Percentiles rank a stretch among this genome's conserved stretches.
Evolutionary conservation across 2,329 filamentous ascomycete genomes (phyloP).

Genomic region (Botrytis deweyae): DNA sequence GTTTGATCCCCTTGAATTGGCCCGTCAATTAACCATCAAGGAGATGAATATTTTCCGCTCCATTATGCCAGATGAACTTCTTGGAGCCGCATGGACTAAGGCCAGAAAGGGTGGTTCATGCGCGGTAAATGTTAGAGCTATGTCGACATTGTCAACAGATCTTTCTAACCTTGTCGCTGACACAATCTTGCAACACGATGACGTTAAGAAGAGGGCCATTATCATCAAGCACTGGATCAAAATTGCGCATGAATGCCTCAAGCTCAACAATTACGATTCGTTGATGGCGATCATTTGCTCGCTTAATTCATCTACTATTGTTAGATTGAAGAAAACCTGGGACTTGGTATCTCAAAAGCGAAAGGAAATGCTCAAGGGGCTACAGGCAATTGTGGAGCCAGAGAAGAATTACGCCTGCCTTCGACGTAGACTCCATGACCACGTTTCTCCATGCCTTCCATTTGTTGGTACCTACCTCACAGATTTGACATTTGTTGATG

Average conservation of each 20-base stretch:
- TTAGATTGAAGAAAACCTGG: conserved; percentile 87
- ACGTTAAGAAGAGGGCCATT: conserved; percentile 85
- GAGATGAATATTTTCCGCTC: conserved; percentile 89
- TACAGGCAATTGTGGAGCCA: conserved; percentile 84
- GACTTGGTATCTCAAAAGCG: conserved; percentile 82
- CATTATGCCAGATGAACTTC: conserved; percentile 86
- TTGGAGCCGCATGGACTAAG: conserved; percentile 93
- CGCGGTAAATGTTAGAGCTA: conserved; percentile 87
- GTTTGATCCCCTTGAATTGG: conserved; percentile 87
- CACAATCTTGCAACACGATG: conserved; percentile 83
- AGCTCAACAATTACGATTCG: conserved; percentile 93
- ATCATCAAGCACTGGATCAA: conserved; percentile 99
- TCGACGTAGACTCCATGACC: conserved; percentile 77
- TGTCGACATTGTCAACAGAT: conserved; percentile 90
- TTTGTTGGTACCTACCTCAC: conserved; percentile 97
- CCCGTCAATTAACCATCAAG: conserved; percentile 88
- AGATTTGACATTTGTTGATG: conserved; percentile 92
- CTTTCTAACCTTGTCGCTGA: conserved; percentile 90
- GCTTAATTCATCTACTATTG: conserved; percentile 87
- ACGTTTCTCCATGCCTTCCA: conserved; percentile 87
- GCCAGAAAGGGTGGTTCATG: conserved; percentile 63
- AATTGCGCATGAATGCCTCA: conserved; percentile 79
- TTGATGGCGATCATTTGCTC: conserved; percentile 97
- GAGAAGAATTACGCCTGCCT: conserved; percentile 88
- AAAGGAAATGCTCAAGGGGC: conserved; percentile 71